Conservation (phyloP, 805 yeast species). For the Cyberlindnera japonica region DNA sequence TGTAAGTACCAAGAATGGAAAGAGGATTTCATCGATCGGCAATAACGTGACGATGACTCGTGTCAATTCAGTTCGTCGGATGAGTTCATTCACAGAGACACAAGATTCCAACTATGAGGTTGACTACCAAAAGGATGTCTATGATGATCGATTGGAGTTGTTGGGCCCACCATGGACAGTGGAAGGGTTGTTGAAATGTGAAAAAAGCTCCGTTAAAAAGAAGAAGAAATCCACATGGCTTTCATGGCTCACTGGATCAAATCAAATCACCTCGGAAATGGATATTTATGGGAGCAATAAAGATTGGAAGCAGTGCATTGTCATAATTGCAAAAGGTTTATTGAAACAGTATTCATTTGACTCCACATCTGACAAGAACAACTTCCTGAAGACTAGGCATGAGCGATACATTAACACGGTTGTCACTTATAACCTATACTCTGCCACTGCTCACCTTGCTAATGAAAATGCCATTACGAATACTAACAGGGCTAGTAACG, state of each 20-base stretch:
- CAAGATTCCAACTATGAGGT: conserved; percentile 27
- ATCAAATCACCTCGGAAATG: conserved; percentile 28
- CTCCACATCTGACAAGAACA: conserved; percentile 20
- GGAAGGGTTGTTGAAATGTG: conserved; percentile 57
- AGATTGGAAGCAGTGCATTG: conserved; percentile 38
- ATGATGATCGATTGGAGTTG: conserved; percentile 58
- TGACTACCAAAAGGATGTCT: conserved; percentile 37
- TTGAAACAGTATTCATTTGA: conserved; percentile 42
- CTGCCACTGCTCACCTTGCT: conserved; percentile 23
- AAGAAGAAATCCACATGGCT: conserved; percentile 20
- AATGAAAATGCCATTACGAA: conserved; percentile 24
- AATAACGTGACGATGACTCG: conserved; percentile 16
- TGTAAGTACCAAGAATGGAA: conserved; percentile 20
- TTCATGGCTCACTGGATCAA: conserved; percentile 19
- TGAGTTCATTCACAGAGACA: conserved; percentile 13
- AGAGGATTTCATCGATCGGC: conserved; percentile 26
- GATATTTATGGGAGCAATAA: conserved; percentile 23
- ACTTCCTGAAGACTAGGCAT: conserved; percentile 20
- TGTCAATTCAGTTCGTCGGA: conserved; percentile 5
- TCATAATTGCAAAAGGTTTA: conserved; percentile 48
- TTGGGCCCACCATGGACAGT: conserved; percentile 77
- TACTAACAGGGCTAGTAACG: conserved; percentile 16
- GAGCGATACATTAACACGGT: conserved; percentile 21
- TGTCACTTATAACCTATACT: conserved; percentile 25
- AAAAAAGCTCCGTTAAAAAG: conserved; percentile 2